Percentiles rank a stretch among this genome's conserved stretches.
Evolutionary conservation across 2,329 filamentous ascomycete genomes (phyloP).

Genomic region (Fusarium luffae): DNA sequence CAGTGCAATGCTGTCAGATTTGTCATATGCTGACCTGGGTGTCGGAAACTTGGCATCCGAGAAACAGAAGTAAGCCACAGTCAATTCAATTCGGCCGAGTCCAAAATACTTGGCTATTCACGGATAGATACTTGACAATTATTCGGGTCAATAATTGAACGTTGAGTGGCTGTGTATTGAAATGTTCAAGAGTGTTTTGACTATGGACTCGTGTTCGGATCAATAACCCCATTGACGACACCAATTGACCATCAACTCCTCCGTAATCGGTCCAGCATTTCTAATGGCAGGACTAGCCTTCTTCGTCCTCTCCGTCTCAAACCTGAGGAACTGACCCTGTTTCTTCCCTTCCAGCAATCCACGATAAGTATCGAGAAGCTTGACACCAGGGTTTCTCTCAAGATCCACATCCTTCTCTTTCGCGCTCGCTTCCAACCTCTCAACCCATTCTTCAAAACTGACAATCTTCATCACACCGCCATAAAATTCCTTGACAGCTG

Average conservation of each 20-base stretch:
- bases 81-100: not conserved
- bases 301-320: not conserved
- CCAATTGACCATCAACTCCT: not conserved
- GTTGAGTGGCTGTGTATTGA: not conserved
- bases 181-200: too few relatives aligned
- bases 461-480: not conserved
- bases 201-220: not conserved
- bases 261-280: not conserved
- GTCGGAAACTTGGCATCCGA: not conserved
- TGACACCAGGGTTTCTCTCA: not conserved
- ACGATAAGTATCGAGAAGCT: constrained; percentile 2
- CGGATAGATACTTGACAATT: too few relatives aligned
- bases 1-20: not conserved
- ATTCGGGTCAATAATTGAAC: too few relatives aligned
- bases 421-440: not conserved
- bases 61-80: not conserved
- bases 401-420: not conserved
- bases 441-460: not conserved
- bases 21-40: not conserved
- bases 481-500: not conserved
- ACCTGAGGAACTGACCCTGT: not conserved
- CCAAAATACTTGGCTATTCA: not conserved
- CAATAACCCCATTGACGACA: constrained; percentile 9
- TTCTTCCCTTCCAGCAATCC: not conserved
- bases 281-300: not conserved